These are phyloP conservation scores for Lodderomyces oxycetoniae DNA, from an alignment of 1,139 yeast species.

Conservation along the genomic window DNA sequence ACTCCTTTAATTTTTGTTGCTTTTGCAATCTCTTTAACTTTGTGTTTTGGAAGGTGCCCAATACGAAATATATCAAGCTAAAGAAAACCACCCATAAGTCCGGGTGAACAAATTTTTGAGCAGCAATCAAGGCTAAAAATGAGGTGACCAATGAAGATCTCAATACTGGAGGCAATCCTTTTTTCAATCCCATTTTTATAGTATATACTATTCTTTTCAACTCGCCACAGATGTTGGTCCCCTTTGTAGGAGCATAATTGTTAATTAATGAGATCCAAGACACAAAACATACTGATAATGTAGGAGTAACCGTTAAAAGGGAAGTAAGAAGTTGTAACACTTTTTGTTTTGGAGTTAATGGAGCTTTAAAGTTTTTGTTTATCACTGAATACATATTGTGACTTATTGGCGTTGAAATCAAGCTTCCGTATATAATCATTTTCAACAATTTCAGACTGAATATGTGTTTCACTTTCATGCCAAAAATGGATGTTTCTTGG, in stretches of 20 bases:
- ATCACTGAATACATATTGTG: slow-evolving; percentile 54
- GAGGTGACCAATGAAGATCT: slow-evolving; percentile 63
- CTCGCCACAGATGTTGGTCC: slow-evolving; percentile 16
- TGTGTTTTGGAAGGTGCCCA: slow-evolving; percentile 77
- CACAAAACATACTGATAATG: slow-evolving; percentile 53
- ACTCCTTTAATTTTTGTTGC: slow-evolving; percentile 6
- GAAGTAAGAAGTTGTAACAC: slow-evolving; percentile 57
- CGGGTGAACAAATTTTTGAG: slow-evolving; percentile 71
- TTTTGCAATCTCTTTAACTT: slow-evolving; percentile 47
- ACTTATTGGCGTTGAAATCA: slow-evolving; percentile 68
- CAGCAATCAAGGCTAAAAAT: slow-evolving; percentile 57
- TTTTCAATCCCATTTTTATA: slow-evolving; percentile 38
- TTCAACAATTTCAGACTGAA: slow-evolving; percentile 48
- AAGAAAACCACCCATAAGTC: slow-evolving; percentile 85
- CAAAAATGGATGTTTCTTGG: slow-evolving; percentile 17
- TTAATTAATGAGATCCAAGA: slow-evolving; percentile 50
- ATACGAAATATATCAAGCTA: slow-evolving; percentile 63
- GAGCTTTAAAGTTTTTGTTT: slow-evolving; percentile 37
- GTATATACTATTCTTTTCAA: slow-evolving; percentile 17
- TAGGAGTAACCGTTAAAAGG: slow-evolving; percentile 60
- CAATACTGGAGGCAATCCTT: slow-evolving; percentile 53
- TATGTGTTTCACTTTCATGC: slow-evolving; percentile 29
- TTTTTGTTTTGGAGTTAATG: slow-evolving; percentile 34
- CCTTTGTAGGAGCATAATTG: slow-evolving; percentile 20
- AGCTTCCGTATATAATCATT: slow-evolving; percentile 71